Base-by-base conservation (phyloP, 441 rosid genomes). In the Jatropha multifida region DNA sequence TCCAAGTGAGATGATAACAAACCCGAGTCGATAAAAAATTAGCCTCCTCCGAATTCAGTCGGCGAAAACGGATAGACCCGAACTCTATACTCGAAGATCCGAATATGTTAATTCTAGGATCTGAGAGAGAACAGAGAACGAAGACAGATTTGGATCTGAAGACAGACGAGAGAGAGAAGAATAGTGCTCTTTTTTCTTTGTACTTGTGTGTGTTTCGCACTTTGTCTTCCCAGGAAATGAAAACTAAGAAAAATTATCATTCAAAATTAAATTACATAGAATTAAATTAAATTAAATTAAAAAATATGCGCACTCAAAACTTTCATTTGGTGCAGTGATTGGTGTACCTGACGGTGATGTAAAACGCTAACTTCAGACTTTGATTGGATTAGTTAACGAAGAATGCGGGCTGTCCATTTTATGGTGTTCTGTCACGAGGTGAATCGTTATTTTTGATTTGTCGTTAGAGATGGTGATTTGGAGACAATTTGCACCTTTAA, bases 61-160 rank as follows among this genome's bases (percentile, higher is more conserved):
- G 2, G 27, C 11, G 40, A 23, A 74, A 40, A 66, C 32, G 59
- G 59, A 58, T 62, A 18, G 59, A 44, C 72, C 73, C 72, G 74
- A 68, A 76, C 20, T 37, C 54, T 18, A 26, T 32, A 27, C 14
- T 78, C 81, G 77, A 18, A 75, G 86, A 82, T 81, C 79, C 78
- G 63, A 88, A 77, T 73, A 81, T 51, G 77, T 74, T 63, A 72
- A 81, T 78, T 77, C 63, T 65, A 71, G 80, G 90, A 88, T 83
- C 86, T 74, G 79, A 65, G 75, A 66, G 52, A 59, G 5, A 9
- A 44, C 5, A 74, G 72, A 65, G 69, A 75, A 71, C 75, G 65
- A 69, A 72, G 38, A 63, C 83, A 80, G 86, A 83, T 84, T 87
- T 86, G 88, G 93, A 89, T 85, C 88, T 83, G 71, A 54, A 52